Conservation (phyloP, 148 eudicot species). For the Gaultheria prostrata region DNA sequence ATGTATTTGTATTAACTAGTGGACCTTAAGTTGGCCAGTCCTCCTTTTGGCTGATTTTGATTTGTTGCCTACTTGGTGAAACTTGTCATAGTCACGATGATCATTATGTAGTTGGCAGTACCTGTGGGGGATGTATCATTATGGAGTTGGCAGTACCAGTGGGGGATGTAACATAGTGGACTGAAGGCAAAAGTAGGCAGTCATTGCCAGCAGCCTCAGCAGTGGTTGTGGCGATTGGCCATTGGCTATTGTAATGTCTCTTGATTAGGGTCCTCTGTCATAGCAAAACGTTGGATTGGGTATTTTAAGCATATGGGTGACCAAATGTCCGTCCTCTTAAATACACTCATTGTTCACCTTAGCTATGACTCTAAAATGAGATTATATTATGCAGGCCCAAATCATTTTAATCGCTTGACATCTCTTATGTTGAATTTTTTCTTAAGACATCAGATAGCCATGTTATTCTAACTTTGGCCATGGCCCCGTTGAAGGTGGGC, state of each 20-base stretch:
- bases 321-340: background rate
- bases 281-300: background rate
- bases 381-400: background rate
- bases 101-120: background rate
- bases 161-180: background rate
- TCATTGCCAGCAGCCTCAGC: background rate
- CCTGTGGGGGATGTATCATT: background rate
- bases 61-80: background rate
- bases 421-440: conserved; percentile 2
- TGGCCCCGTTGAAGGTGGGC: too few relatives aligned
- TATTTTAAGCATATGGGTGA: background rate
- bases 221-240: background rate
- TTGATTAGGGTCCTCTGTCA: background rate
- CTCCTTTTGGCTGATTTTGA: background rate
- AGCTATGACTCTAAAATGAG: background rate
- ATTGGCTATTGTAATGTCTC: background rate
- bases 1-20: background rate
- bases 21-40: too few relatives aligned
- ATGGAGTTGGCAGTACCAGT: background rate
- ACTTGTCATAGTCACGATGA: background rate
- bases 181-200: background rate
- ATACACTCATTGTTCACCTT: background rate
- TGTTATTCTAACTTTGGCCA: background rate
- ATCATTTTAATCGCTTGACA: background rate
- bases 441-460: background rate